Evolutionary conservation across 805 yeast species (phyloP), one percentile per base, ranked within the genome.

Genomic region (Wickerhamomyces pijperi): DNA sequence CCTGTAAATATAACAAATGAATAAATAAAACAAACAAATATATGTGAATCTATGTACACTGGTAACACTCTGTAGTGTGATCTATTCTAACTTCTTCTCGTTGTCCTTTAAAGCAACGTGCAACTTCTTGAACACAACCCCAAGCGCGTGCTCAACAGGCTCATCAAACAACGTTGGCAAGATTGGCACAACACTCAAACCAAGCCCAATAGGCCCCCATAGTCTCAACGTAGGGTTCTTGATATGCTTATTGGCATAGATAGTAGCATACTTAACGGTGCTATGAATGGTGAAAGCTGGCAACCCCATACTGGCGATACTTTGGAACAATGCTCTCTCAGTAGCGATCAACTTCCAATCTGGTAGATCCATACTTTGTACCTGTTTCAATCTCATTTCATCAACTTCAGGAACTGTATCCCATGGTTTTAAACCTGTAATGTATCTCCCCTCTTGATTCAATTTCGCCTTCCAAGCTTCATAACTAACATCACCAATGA

Each of bases 221-320:
- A 76, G 64, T 49, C 71, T 72, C 42, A 83, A 38, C 1, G 60
- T 41, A 40, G 66, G 64, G 42, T 65, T 67, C 36, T 64, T 61
- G 38, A 70, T 56, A 54, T 77, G 75, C 55, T 77, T 77, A 42
- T 56, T 50, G 55, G 84, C 74, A 23, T 76, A 59, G 17, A 62
- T 40, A 3, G 84, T 78, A 2, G 86, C 74, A 53, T 82, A 82
- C 47, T 79, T 68, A 32, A 83, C 94, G 5, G 78, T 64, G 2
- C 82, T 68, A 55, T 83, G 94, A 49, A 83, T 83, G 5, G 94
- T 83, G 58, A 82, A 76, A 3, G 94, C 94, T 9, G 94, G 94
- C 33, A 83, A 65, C 14, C 84, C 90, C 92, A 83, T 84, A 35
- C 85, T 76, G 3, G 94, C 94, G 45, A 84, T 67, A 46, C 81